Evolutionary conservation across 2,329 filamentous ascomycete genomes (phyloP).

Genomic region (Ophiobolus disseminans): DNA sequence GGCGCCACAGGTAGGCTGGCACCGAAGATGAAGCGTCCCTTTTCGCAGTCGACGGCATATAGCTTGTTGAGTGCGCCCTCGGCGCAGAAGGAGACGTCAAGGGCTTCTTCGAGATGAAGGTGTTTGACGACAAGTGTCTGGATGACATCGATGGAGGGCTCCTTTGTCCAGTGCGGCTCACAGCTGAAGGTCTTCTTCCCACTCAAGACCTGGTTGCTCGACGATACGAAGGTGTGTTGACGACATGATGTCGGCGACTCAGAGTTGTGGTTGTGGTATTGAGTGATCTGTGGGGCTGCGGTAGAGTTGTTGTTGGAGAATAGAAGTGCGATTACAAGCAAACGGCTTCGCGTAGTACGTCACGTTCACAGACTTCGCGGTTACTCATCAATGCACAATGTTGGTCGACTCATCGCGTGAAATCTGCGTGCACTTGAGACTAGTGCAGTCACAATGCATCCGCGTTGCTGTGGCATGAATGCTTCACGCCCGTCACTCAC

Average conservation of each 20-base stretch:
- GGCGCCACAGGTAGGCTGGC: constrained; percentile 27
- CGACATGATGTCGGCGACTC: neutral
- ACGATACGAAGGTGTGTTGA: neutral
- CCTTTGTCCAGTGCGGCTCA: neutral
- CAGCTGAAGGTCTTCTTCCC: neutral
- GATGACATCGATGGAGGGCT: constrained; percentile 12
- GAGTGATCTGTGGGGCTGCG: neutral
- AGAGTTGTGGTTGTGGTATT: neutral
- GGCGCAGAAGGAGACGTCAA: constrained; percentile 11
- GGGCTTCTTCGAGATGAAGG: neutral
- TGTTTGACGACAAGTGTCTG: neutral
- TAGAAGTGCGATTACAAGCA: neutral
- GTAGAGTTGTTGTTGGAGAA: neutral
- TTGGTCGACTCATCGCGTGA: too few relatives aligned
- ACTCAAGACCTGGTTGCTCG: neutral
- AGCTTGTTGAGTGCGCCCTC: constrained; percentile 21
- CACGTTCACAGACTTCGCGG: neutral
- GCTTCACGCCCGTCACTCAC: too few relatives aligned
- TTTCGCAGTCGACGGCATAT: constrained; percentile 11
- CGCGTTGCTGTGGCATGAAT: too few relatives aligned
- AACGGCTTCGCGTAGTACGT: too few relatives aligned
- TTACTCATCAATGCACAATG: neutral
- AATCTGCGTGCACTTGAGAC: too few relatives aligned
- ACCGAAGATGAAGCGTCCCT: constrained; percentile 34
- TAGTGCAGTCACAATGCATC: too few relatives aligned